These are phyloP conservation scores for Penicillium flavigenum DNA, from an alignment of 495 filamentous ascomycete genomes.

Conservation along the genomic window DNA sequence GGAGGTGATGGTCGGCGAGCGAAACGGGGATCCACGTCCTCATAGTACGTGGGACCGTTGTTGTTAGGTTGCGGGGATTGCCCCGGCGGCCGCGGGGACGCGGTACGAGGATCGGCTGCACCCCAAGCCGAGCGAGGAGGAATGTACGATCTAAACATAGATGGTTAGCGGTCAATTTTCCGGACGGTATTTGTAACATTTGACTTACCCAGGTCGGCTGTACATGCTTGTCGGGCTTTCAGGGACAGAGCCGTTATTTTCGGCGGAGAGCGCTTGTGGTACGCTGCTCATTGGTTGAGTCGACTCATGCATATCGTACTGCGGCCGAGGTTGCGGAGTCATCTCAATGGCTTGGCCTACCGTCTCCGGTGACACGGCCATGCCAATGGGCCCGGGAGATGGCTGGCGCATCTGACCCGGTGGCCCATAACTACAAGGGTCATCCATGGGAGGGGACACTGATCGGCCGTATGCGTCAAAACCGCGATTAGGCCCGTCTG, in stretches of 20 bases:
- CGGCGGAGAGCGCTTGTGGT: slow-evolving; percentile 39
- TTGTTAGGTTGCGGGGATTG: slow-evolving; percentile 12
- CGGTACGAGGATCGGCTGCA: slow-evolving; percentile 20
- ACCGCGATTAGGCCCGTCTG: slow-evolving; percentile 28
- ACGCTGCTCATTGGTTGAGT: slow-evolving; percentile 63
- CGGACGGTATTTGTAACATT: not conserved
- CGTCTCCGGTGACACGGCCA: slow-evolving; percentile 52
- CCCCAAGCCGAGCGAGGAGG: slow-evolving; percentile 58
- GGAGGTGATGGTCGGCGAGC: slow-evolving; percentile 45
- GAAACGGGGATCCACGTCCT: slow-evolving; percentile 92
- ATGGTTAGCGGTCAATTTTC: slow-evolving; percentile 30
- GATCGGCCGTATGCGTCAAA: slow-evolving; percentile 28
- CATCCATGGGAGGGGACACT: slow-evolving; percentile 30
- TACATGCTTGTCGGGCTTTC: slow-evolving; percentile 67
- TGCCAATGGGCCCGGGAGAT: slow-evolving; percentile 60
- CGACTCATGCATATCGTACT: slow-evolving; percentile 47
- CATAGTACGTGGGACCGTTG: slow-evolving; percentile 63
- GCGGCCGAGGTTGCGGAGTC: slow-evolving; percentile 51
- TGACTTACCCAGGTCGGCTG: slow-evolving; percentile 70
- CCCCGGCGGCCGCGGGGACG: slow-evolving; percentile 17
- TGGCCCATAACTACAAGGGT: slow-evolving; percentile 28
- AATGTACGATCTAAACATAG: slow-evolving; percentile 52
- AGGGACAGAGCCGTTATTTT: slow-evolving; percentile 31
- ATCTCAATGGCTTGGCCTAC: slow-evolving; percentile 82
- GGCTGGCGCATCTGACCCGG: slow-evolving; percentile 21